Base-by-base conservation (phyloP, 2,329 filamentous ascomycete species). In the Spiromastix sp. region DNA sequence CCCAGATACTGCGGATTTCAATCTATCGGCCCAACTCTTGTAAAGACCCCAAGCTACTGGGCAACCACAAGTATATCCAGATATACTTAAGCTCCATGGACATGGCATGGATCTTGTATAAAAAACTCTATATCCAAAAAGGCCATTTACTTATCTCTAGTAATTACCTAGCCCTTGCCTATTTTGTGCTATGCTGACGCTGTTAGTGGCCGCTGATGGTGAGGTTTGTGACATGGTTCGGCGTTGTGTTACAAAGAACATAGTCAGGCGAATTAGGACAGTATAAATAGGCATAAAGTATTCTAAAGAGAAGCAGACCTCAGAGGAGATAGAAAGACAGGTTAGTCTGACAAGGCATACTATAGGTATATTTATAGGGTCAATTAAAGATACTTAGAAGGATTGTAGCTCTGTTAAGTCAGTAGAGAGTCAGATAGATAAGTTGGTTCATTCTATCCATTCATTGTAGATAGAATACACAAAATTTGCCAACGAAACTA, bases 1-100 rank as follows among this genome's bases (percentile, higher is more conserved):
- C n/a, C 21, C n/a, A 24, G 32, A 18, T 29, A 17, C 22, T 35
- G 4, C 24, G 22, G 3, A 28, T 35, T 15, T 35, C 24, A 16
- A 35, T 35, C 17, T 13, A 17, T 26, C 13, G n/a, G 8, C 10
- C 12, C 11, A 7, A 26, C 5, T 5, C 32, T 6, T 4, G 4
- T 3, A 13, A 5, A 7, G 19, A 5, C 20, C 32, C 22, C 5
- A 12, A 34, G 22, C 17, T 19, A 10, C 22, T 12, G 5, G 32
- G 32, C 5, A 26, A 26, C 16, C 32, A 34, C 26, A 21, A 34
- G 9, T 13, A 13, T 15, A 34, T 34, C 13, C 4, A 24, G 8
- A 17, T 26, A 8, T 12, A 8, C 16, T 12, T 21, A 4, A 13
- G n/a, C 15, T 12, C 5, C 22, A 34, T 34, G 15, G 26, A 34